A percentile compares a stretch with the other conserved stretches of the same genome.
phyloP scores from a whole-genome alignment of 2,329 filamentous ascomycete genomes.

The Xylaria digitata region DNA sequence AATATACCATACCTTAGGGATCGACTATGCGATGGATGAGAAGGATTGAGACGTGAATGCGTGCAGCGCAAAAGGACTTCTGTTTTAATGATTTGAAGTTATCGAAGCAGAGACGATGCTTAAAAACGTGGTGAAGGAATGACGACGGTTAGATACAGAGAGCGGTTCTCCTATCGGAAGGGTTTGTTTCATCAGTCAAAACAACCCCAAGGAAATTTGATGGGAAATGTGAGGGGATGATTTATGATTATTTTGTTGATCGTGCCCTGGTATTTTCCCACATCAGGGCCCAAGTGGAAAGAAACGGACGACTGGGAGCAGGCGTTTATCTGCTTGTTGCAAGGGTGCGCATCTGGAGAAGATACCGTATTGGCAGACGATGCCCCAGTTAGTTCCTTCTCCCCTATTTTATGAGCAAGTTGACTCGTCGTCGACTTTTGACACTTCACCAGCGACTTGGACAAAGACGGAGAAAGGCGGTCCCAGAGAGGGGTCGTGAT shows the following conservation, averaged over 20 bases:
- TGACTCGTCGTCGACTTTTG: constrained; percentile 31
- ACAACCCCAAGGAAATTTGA: constrained; percentile 21
- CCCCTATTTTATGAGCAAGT: constrained; percentile 36
- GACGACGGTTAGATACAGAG: constrained; percentile 2
- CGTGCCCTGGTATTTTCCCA: constrained; percentile 29
- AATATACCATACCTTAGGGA: background rate
- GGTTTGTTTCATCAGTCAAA: background rate
- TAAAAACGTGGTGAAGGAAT: constrained; percentile 6
- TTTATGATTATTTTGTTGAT: constrained; percentile 31
- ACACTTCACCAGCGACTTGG: constrained; percentile 26
- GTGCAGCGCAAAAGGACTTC: constrained; percentile 5
- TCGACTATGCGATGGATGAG: constrained; percentile 3
- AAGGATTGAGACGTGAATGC: constrained; percentile 7
- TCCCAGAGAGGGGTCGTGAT: constrained; percentile 15
- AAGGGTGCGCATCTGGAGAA: constrained; percentile 33
- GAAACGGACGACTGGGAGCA: constrained; percentile 26
- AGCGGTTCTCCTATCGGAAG: constrained; percentile 15
- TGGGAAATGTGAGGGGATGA: constrained; percentile 26
- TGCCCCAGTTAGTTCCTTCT: constrained; percentile 33
- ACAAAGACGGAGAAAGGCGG: constrained; percentile 28
- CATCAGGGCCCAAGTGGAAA: constrained; percentile 21
- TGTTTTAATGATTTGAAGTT: background rate
- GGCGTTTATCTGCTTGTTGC: constrained; percentile 28
- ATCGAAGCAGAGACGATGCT: background rate
- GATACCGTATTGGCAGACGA: constrained; percentile 32